These are phyloP conservation scores for Epichloe sibirici DNA, from an alignment of 2,329 filamentous ascomycete species.

Conservation along the genomic window DNA sequence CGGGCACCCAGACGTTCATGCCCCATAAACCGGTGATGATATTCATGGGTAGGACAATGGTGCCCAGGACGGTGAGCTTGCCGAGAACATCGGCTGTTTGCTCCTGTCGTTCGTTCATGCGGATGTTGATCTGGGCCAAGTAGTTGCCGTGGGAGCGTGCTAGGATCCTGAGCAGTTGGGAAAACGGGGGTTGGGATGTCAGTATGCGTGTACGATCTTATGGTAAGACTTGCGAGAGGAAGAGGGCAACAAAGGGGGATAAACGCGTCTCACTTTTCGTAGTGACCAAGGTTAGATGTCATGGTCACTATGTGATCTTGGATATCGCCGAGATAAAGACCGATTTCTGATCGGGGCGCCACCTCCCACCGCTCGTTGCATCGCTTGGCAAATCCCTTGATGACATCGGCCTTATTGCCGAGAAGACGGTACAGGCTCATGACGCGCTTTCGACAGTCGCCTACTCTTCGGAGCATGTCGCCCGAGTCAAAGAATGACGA, in stretches of 20 bases:
- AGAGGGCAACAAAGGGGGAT: background rate
- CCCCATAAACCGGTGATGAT: constrained; percentile 98
- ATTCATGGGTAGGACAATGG: constrained; percentile 97
- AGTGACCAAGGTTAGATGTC: constrained; percentile 91
- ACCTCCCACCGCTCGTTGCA: constrained; percentile 98
- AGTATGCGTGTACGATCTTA: background rate
- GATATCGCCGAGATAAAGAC: constrained; percentile 94
- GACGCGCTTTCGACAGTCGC: constrained; percentile 91
- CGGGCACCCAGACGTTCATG: constrained; percentile 96
- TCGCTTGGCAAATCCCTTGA: constrained; percentile 96
- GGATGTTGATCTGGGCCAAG: constrained; percentile 97
- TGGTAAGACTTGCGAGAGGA: background rate
- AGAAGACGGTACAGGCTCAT: constrained; percentile 89
- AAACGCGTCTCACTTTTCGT: constrained; percentile 64
- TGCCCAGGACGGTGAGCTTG: constrained; percentile 89
- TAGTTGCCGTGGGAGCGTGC: constrained; percentile 91
- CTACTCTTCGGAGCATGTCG: constrained; percentile 86
- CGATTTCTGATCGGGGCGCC: constrained; percentile 87
- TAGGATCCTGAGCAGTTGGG: constrained; percentile 47
- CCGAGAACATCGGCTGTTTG: constrained; percentile 90
- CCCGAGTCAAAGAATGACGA: constrained; percentile 34
- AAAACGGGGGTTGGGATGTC: background rate
- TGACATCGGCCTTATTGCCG: constrained; percentile 96
- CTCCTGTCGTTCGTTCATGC: constrained; percentile 96
- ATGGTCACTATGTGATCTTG: constrained; percentile 99